A percentile compares a stretch with the other conserved stretches of the same genome.
Conservation (phyloP, 495 filamentous ascomycete species). For the Neurospora sp. region DNA sequence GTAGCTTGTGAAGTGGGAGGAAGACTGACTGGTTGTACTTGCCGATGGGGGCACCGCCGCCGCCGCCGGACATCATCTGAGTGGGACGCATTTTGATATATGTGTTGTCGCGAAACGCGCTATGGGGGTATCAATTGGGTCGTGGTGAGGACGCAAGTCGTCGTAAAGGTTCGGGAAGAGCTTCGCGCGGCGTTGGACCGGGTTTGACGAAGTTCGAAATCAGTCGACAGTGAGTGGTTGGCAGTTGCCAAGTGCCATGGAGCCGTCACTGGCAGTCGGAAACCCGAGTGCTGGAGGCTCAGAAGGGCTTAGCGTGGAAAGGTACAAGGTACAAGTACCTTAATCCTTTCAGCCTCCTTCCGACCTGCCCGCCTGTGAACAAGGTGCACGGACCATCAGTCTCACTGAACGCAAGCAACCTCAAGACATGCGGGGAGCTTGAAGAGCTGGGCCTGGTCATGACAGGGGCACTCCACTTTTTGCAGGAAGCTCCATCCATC, state of each 20-base stretch:
- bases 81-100: conserved; percentile 54
- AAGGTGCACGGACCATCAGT: too few species aligned
- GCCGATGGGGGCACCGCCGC: conserved; percentile 47
- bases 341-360: conserved; percentile 5
- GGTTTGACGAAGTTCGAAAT: conserved; percentile 14
- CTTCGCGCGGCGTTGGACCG: conserved; percentile 9
- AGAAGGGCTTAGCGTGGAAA: conserved; percentile 26
- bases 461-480: too few species aligned
- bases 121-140: conserved; percentile 21
- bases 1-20: conserved; percentile 4
- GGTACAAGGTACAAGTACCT: conserved; percentile 1
- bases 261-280: background rate
- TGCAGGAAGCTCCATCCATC: too few species aligned
- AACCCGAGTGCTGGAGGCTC: conserved; percentile 10
- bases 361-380: background rate
- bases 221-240: conserved; percentile 15
- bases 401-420: too few species aligned
- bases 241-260: background rate
- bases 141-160: conserved; percentile 5
- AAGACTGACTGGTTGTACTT: conserved; percentile 62
- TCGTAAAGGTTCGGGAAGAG: conserved; percentile 12
- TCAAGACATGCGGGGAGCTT: too few species aligned
- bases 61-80: conserved; percentile 39
- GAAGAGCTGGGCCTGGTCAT: too few species aligned
- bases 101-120: conserved; percentile 13